phyloP scores from a whole-genome alignment of 2,329 filamentous ascomycete species.

The Phaeosphaeria sp. region DNA sequence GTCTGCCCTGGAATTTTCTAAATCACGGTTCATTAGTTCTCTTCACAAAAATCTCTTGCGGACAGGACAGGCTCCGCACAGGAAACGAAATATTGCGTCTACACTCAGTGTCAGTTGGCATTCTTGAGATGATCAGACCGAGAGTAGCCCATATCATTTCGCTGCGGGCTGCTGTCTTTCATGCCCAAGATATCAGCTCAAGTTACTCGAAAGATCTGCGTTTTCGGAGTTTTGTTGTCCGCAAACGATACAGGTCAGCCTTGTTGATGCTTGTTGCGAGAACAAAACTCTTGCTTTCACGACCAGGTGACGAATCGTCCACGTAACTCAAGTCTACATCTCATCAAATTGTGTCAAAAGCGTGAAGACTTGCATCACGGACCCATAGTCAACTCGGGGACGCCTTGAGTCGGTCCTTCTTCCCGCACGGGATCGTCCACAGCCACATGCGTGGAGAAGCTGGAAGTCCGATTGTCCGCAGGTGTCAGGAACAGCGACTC shows the following conservation, averaged over 20 bases:
- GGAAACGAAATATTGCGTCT: no score
- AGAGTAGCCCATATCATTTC: no score
- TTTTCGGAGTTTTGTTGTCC: no score
- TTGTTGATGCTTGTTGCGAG: neutral
- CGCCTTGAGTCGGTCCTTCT: neutral
- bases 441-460: neutral
- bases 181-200: no score
- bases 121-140: no score
- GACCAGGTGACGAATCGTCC: neutral
- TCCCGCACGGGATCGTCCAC: neutral
- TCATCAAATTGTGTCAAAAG: neutral
- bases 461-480: neutral
- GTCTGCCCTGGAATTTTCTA: no score
- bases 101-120: no score
- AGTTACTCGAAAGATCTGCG: no score
- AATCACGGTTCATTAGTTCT: no score
- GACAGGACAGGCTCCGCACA: no score
- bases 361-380: neutral
- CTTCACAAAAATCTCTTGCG: no score
- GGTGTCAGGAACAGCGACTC: neutral
- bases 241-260: neutral
- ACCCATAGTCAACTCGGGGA: neutral
- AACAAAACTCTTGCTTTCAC: neutral
- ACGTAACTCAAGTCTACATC: neutral
- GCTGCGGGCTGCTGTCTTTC: no score